These are phyloP conservation scores for Phytophthora podocarpi DNA, from an alignment of 352 stramenopile species.

Conservation along the genomic window DNA sequence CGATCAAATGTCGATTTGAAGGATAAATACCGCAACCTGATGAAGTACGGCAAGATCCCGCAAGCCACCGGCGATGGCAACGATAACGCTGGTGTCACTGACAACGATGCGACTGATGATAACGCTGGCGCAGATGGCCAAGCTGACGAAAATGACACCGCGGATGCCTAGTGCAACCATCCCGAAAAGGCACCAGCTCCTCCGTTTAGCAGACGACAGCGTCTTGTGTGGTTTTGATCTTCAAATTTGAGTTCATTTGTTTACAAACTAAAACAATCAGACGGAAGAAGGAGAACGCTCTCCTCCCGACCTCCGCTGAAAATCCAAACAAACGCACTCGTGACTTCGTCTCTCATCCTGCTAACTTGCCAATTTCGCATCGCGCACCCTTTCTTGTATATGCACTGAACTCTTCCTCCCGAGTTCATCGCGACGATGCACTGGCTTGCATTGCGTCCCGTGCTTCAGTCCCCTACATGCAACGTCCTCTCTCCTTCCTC, in stretches of 20 bases:
- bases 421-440: constrained; percentile 18
- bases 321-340: constrained; percentile 43
- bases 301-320: constrained; percentile 14
- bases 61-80: constrained; percentile 2
- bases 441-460: constrained; percentile 9
- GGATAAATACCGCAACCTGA: constrained; percentile 85
- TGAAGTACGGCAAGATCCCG: constrained; percentile 47
- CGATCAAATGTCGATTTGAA: constrained; percentile 83
- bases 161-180: background rate
- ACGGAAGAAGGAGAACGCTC: constrained; percentile 4
- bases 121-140: constrained; percentile 8
- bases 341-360: constrained; percentile 25
- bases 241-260: constrained; percentile 45
- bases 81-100: constrained; percentile 12
- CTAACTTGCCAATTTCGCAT: constrained; percentile 5
- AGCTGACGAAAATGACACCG: background rate
- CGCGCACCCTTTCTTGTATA: constrained; percentile 24
- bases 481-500: constrained; percentile 17
- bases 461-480: constrained; percentile 28
- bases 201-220: no score
- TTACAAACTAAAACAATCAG: constrained; percentile 47
- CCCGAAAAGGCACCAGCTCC: no score
- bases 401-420: constrained; percentile 27
- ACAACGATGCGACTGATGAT: constrained; percentile 25
- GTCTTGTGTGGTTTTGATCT: constrained; percentile 19